Evolutionary conservation across 805 yeast genomes (phyloP), one percentile per base, ranked within the genome.

Genomic region (Spathaspora hagerdaliae): DNA sequence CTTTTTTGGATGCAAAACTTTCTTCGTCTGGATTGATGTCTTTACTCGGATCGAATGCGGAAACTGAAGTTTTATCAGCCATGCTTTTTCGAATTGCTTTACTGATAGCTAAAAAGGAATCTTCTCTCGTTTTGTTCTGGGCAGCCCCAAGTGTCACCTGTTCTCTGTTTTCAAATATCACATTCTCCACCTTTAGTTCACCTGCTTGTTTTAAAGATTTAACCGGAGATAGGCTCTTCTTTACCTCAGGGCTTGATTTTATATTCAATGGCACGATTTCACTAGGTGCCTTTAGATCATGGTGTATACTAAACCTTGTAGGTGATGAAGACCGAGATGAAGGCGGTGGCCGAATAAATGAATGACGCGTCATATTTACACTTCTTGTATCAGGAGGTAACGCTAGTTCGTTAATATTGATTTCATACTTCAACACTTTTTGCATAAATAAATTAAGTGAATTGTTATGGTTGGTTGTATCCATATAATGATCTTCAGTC

Each of bases 91-190:
- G 53, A 7, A 75, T 73, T 2, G 77, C 73, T 5, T 68, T 65
- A 47, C 74, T 67, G n/a, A 74, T 74, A 0, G 76, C 76, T 47
- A 72, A 74, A 48, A 74, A 74, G 7, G 79, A 75, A 43, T 67
- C 69, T 37, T 73, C 75, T n/a, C 36, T 19, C 2, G 24, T 19
- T 19, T 19, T 19, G 24, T 19, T 19, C 24, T 19, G 24, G 5
- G 24, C 24, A 19, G 24, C 24, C 24, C 24, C 24, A 19, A 3
- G 2, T 19, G 5, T 19, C 24, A 19, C 24, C 24, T 19, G 24
- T 19, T 19, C 24, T 19, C 24, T 19, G 24, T 5, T 19, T 19
- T 19, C 24, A 19, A 19, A 19, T 19, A 19, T 19, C 24, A 19
- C 24, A 19, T 19, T 19, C 24, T 19, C 24, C 24, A 19, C 24